Percentiles rank a stretch among this genome's conserved stretches.
Evolutionary conservation across 768 basidiomycete species (phyloP).

Genomic region (Dacryopinax spathularia): DNA sequence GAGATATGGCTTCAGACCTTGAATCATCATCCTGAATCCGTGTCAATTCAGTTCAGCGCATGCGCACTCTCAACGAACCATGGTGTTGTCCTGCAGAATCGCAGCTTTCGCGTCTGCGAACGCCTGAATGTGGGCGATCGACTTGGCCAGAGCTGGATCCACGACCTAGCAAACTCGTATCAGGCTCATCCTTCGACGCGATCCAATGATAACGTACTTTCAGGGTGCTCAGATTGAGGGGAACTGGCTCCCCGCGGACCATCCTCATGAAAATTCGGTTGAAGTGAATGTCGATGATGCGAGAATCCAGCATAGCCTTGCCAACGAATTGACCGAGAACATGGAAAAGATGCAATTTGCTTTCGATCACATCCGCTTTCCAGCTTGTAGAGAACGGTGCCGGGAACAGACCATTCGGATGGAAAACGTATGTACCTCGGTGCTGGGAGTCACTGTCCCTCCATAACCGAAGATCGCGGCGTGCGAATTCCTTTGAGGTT

Average conservation of each 20-base stretch:
- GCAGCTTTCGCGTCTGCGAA: conserved; percentile 25
- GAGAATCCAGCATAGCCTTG: conserved; percentile 90
- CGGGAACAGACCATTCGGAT: conserved; percentile 78
- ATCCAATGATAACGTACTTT: conserved; percentile 35
- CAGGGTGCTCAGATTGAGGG: conserved; percentile 67
- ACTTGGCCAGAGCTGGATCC: conserved; percentile 72
- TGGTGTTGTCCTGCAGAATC: conserved; percentile 33
- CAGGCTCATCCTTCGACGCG: background rate
- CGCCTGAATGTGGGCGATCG: conserved; percentile 61
- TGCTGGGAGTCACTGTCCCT: conserved; percentile 57
- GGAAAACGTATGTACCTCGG: conserved; percentile 59
- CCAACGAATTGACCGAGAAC: conserved; percentile 93
- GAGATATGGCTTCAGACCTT: conserved; percentile 21
- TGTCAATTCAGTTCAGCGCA: background rate
- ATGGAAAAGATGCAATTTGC: conserved; percentile 71
- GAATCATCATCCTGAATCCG: conserved; percentile 13
- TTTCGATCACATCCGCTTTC: conserved; percentile 32
- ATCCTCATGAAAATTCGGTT: conserved; percentile 91
- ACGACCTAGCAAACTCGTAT: conserved; percentile 41
- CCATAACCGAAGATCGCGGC: conserved; percentile 81
- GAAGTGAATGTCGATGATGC: conserved; percentile 90
- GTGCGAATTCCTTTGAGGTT: conserved; percentile 87
- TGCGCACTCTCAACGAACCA: conserved; percentile 18
- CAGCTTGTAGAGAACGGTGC: conserved; percentile 39
- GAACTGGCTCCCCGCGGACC: conserved; percentile 73